Evolutionary conservation across 371 early-diverging fungal genomes (phyloP), one percentile per base, ranked within the genome.

Genomic region (Capniomyces stellatus): DNA sequence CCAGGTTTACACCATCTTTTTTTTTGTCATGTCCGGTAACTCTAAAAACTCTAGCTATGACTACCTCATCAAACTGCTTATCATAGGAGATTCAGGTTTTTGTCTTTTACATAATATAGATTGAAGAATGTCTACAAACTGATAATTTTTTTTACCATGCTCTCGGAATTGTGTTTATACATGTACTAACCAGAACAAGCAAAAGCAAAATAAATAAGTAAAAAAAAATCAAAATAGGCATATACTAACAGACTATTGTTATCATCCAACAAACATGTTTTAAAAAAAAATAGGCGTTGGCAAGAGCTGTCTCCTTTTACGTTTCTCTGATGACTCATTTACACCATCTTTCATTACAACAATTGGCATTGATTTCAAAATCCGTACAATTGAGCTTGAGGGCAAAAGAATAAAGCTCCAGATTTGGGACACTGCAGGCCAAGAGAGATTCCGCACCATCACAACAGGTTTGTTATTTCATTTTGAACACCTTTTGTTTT

Each of bases 301-400:
- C 30, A 98, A 98, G 76, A 92, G 94, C 43, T 96, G 97, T 71
- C 69, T 98, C 51, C 75, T 99, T 58, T 78, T 91, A 41, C 85
- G 97, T 66, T 98, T 82, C 64, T 83, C 89, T 64, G 99, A 99
- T 72, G 93, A 96, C 74, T 92, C 93, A 30, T 98, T 94, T 66
- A 97, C 98, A 29, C 93, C 93, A 56, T 87, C 87, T 35, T 97
- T 92, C 73, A 97, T 97, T 67, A 86, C 87, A 54, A 96, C 97
- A 54, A 94, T 96, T 64, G 99, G 99, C 44, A 98, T 99, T 56
- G 99, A 99, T 78, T 99, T 98, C 70, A 98, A 98, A 81, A 98
- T 99, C 71, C 92, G 98, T 65, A 98, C 99, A 31, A 92, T 99
- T 50, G 87, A 89, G 66, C 75, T 98, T 44, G 95, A 95, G 67